These are phyloP conservation scores for Alternaria sp. DNA, from an alignment of 2,329 filamentous ascomycete genomes.

Conservation along the genomic window DNA sequence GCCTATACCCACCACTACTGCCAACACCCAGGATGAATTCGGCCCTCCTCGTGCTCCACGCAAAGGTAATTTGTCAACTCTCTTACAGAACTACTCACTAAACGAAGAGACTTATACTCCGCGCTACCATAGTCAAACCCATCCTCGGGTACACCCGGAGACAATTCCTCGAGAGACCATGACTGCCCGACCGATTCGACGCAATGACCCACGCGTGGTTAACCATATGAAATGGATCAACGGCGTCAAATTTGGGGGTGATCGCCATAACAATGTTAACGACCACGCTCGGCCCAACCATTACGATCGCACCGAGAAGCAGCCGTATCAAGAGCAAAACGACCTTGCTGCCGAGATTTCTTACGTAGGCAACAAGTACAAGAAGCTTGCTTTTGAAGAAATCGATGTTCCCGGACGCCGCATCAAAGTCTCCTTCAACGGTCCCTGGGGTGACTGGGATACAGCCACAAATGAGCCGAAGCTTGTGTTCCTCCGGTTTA, in stretches of 20 bases:
- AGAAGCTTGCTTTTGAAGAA: constrained; percentile 67
- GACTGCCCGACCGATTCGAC: constrained; percentile 61
- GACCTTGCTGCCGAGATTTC: constrained; percentile 67
- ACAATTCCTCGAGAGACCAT: constrained; percentile 51
- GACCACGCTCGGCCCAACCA: constrained; percentile 29
- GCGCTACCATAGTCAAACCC: constrained; percentile 18
- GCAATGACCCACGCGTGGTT: constrained; percentile 59
- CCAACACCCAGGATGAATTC: constrained; percentile 29
- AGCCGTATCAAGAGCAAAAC: constrained; percentile 56
- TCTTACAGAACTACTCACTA: constrained; percentile 36
- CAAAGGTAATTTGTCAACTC: constrained; percentile 39
- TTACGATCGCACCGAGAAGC: constrained; percentile 24
- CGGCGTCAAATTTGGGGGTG: constrained; percentile 66
- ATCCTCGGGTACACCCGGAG: constrained; percentile 16
- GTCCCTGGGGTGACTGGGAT: constrained; percentile 64
- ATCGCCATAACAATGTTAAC: constrained; percentile 39
- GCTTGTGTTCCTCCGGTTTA: constrained; percentile 64
- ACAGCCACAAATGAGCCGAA: constrained; percentile 41
- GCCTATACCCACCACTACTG: constrained; percentile 30
- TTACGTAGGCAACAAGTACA: constrained; percentile 67
- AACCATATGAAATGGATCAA: constrained; percentile 72
- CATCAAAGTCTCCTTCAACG: constrained; percentile 65
- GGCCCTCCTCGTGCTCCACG: constrained; percentile 31
- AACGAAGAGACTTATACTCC: constrained; percentile 24
- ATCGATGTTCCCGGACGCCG: constrained; percentile 64